Evolutionary conservation across 306 rosid genomes (phyloP).

Genomic region (Parietaria judaica): DNA sequence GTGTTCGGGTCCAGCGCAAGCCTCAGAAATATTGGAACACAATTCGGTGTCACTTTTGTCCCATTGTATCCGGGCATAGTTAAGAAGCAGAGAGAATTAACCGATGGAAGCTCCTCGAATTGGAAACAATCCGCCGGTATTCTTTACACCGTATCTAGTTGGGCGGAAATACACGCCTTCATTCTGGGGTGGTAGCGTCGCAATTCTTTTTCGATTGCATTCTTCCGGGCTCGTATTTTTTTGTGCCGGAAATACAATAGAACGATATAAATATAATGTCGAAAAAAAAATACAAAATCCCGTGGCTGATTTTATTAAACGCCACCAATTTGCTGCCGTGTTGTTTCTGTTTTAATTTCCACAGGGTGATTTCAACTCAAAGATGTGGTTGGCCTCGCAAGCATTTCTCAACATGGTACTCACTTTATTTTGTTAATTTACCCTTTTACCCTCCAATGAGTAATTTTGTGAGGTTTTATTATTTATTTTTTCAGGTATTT

Average conservation of each 20-base stretch:
- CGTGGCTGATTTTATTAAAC: slow-evolving; percentile 64
- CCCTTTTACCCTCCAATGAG: background rate
- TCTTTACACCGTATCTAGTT: slow-evolving; percentile 78
- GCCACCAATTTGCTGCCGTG: slow-evolving; percentile 47
- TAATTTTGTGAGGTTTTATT: slow-evolving; percentile 18
- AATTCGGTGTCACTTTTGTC: slow-evolving; percentile 70
- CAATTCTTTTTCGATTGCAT: slow-evolving; percentile 5
- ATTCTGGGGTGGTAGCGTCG: slow-evolving; percentile 75
- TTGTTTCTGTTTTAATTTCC: slow-evolving; percentile 23
- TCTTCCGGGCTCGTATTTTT: slow-evolving; percentile 30
- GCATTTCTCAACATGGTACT: slow-evolving; percentile 44
- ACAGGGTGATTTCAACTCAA: slow-evolving; percentile 42
- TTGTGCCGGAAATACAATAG: slow-evolving; percentile 34
- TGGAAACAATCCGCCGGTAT: slow-evolving; percentile 78
- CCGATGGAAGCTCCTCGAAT: slow-evolving; percentile 41
- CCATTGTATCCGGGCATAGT: slow-evolving; percentile 72
- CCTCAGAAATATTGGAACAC: slow-evolving; percentile 63
- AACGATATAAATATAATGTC: slow-evolving; percentile 33
- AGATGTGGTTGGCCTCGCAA: slow-evolving; percentile 31
- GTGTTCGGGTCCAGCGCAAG: slow-evolving; percentile 87
- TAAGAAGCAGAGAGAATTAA: slow-evolving; percentile 56
- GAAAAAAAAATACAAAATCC: slow-evolving; percentile 46
- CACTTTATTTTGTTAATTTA: slow-evolving; percentile 8
- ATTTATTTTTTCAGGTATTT: slow-evolving; percentile 31
- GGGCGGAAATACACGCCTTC: slow-evolving; percentile 99